phyloP scores from a whole-genome alignment of 768 basidiomycete genomes.

The Termitomyces sp. region DNA sequence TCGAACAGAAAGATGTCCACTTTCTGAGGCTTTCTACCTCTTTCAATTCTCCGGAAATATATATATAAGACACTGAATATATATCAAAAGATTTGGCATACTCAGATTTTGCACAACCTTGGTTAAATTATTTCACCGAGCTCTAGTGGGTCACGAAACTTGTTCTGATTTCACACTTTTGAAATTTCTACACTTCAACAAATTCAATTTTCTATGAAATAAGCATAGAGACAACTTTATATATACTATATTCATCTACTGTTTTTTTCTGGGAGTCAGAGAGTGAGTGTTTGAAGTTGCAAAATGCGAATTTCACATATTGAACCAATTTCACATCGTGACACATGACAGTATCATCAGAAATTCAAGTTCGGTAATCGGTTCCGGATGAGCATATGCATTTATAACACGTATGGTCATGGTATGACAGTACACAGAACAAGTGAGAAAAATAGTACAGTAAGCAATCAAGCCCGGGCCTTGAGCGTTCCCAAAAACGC shows the following conservation, averaged over 20 bases:
- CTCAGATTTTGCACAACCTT: not conserved
- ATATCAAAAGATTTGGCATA: not conserved
- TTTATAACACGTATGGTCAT: constrained; percentile 27
- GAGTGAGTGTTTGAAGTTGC: too few relatives aligned
- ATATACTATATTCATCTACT: too few relatives aligned
- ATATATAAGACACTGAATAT: too few relatives aligned
- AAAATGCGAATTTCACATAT: too few relatives aligned
- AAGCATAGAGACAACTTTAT: too few relatives aligned
- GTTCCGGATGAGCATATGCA: constrained; percentile 8
- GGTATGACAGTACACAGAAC: constrained; percentile 30
- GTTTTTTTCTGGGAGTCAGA: too few relatives aligned
- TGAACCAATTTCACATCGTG: too few relatives aligned
- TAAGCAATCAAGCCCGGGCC: constrained; percentile 56
- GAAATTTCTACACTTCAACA: too few relatives aligned
- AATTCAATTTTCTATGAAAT: not conserved
- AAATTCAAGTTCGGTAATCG: not conserved
- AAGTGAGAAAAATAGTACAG: constrained; percentile 26
- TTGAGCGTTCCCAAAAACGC: constrained; percentile 93
- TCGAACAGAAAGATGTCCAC: not conserved
- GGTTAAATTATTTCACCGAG: not conserved
- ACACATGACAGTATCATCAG: not conserved
- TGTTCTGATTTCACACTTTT: not conserved
- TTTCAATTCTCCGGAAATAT: not conserved
- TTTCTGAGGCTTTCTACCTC: not conserved
- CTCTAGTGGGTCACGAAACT: not conserved